A percentile compares a stretch with the other conserved stretches of the same genome.
Evolutionary conservation across 2,329 filamentous ascomycete species (phyloP).

Genomic region (Ophiostoma sp.): DNA sequence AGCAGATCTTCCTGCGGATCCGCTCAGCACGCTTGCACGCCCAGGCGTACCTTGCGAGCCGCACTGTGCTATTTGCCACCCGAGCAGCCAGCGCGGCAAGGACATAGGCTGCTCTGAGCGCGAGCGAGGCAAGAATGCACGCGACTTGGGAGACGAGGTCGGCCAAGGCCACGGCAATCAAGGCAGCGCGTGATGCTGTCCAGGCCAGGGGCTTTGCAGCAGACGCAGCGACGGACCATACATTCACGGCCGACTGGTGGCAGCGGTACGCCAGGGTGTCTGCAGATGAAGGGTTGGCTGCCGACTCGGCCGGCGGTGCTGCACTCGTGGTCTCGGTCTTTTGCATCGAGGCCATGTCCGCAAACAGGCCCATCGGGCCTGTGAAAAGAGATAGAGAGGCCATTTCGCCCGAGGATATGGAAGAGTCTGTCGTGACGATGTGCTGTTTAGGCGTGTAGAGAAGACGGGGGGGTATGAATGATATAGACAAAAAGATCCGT

Average conservation of each 20-base stretch:
- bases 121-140: neutral
- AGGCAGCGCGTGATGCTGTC: neutral
- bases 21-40: slow-evolving; percentile 20
- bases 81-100: too few species aligned
- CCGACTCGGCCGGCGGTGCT: neutral
- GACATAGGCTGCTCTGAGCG: neutral
- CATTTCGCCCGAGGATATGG: slow-evolving; percentile 1
- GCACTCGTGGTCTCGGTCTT: neutral
- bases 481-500: neutral
- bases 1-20: slow-evolving; percentile 28
- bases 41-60: slow-evolving; percentile 18
- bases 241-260: neutral
- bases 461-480: too few species aligned
- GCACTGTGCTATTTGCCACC: neutral
- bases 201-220: neutral
- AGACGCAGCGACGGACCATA: neutral
- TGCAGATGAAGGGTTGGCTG: neutral
- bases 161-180: neutral
- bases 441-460: too few species aligned
- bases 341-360: neutral
- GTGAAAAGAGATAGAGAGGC: slow-evolving; percentile 14
- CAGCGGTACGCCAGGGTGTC: slow-evolving; percentile 10
- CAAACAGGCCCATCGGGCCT: slow-evolving; percentile 12
- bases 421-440: too few species aligned
- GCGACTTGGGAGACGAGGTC: neutral